These are phyloP conservation scores for Bretziella fagacearum DNA, from an alignment of 2,329 filamentous ascomycete genomes.

Conservation along the genomic window DNA sequence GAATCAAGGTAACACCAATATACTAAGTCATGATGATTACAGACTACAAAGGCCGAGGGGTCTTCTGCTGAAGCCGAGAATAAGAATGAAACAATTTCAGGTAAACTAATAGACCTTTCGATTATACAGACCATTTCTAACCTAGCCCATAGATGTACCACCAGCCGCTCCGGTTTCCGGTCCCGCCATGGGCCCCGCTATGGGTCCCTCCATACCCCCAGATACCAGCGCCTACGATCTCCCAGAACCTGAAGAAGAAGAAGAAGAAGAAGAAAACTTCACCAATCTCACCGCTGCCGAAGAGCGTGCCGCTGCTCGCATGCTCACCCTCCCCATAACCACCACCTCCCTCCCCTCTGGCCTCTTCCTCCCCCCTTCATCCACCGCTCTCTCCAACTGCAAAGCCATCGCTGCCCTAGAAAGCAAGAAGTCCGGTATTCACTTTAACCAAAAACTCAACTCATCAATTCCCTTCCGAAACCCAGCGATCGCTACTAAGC, in stretches of 20 bases:
- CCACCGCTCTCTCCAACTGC: neutral
- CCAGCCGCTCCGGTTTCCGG: neutral
- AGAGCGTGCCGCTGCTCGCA: slow-evolving; percentile 45
- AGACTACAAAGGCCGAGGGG: too few relatives aligned
- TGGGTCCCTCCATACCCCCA: slow-evolving; percentile 13
- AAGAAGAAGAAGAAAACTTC: slow-evolving; percentile 18
- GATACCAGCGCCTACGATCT: slow-evolving; percentile 8
- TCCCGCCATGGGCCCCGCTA: slow-evolving; percentile 3
- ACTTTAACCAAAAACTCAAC: slow-evolving; percentile 63
- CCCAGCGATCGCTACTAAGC: slow-evolving; percentile 53
- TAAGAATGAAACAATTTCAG: too few relatives aligned
- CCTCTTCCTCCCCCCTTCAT: neutral
- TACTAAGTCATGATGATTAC: too few relatives aligned
- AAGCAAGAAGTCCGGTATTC: slow-evolving; percentile 56
- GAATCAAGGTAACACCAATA: too few relatives aligned
- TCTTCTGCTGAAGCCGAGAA: too few relatives aligned
- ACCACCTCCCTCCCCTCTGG: slow-evolving; percentile 57
- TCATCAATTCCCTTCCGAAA: slow-evolving; percentile 52
- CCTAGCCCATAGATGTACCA: slow-evolving; percentile 2
- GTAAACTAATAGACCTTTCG: too few relatives aligned
- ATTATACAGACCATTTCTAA: too few relatives aligned
- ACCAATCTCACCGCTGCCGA: slow-evolving; percentile 47
- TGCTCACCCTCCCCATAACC: slow-evolving; percentile 55
- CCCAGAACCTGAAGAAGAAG: slow-evolving; percentile 17
- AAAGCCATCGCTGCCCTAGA: slow-evolving; percentile 2